A percentile compares a stretch with the other conserved stretches of the same genome.
Evolutionary conservation across 108 stramenopile species (phyloP).

Genomic region (Mediolabrus comicus): DNA sequence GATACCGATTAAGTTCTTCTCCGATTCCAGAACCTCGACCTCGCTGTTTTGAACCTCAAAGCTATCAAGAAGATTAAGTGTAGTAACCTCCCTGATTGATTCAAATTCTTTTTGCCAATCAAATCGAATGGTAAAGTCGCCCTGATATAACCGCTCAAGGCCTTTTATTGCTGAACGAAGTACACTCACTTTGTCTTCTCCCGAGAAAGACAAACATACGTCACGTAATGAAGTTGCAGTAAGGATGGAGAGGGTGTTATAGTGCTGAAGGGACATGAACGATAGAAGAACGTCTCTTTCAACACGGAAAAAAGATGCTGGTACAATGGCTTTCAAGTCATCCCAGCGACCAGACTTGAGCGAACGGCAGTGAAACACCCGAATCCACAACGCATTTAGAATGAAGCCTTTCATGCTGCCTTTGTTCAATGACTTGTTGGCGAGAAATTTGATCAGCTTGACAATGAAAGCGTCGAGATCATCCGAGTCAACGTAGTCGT

Average conservation of each 20-base stretch:
- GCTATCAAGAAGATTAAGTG: neutral
- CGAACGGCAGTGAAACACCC: neutral
- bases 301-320: neutral
- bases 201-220: neutral
- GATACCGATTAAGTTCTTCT: neutral
- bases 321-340: neutral
- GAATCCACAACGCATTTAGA: constrained; percentile 16
- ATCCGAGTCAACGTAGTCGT: neutral
- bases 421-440: neutral
- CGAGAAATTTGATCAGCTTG: neutral
- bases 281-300: neutral
- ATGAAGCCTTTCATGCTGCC: neutral
- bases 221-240: neutral
- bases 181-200: neutral
- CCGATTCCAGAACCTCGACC: neutral
- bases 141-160: neutral
- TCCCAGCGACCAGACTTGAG: neutral
- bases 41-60: neutral
- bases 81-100: neutral
- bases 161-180: neutral
- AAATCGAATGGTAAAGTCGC: neutral
- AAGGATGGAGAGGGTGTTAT: neutral
- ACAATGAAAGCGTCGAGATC: neutral
- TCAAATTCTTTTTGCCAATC: constrained; percentile 3
- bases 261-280: neutral